Evolutionary conservation across 495 filamentous ascomycete species (phyloP), one percentile per base, ranked within the genome.

Genomic region (Podospora fimiseda): DNA sequence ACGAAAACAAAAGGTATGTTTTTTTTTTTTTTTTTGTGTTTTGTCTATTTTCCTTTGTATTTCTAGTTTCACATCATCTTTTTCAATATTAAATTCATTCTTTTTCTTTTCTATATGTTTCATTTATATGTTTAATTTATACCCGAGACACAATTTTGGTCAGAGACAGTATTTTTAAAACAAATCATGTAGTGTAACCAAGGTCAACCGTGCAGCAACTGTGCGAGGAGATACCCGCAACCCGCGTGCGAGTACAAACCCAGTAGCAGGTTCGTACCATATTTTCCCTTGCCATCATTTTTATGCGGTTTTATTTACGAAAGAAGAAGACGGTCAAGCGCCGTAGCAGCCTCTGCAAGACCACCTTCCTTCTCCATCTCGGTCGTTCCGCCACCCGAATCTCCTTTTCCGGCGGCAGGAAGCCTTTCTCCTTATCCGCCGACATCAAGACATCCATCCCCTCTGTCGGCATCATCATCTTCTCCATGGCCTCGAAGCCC

Each of bases 141-240:
- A 2, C 9, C 2, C 14, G 16, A 37, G 19, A 40, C 11, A 50
- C 9, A 15, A n/a, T 43, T 21, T 37, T 55, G 16, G n/a, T 54
- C 15, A 48, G 22, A n/a, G 11, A 48, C 27, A 37, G 37, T 48
- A 49, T 37, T 15, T 41, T 21, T 41, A 19, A 36, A 16, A 27
- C 36, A 20, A 27, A 18, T 45, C 18, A 20, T 36, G 19, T 38
- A 72, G 69, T 72, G 69, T 48, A 68, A 69, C 48, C 69, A 72
- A 52, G 66, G 63, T 16, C 65, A 64, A 19, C 69, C 69, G 33
- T 72, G 69, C 57, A 66, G 59, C 55, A 72, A 72, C 50, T 72
- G 69, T 36, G 63, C 61, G 16, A 60, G 69, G 24, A 52, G 69
- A 20, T 72, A 70, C 40, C 69, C 69, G 1, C 69, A 62, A 43